Percentiles rank a stretch among this genome's conserved stretches.
phyloP scores from a whole-genome alignment of 768 basidiomycete species.

The Ramaria sp. region DNA sequence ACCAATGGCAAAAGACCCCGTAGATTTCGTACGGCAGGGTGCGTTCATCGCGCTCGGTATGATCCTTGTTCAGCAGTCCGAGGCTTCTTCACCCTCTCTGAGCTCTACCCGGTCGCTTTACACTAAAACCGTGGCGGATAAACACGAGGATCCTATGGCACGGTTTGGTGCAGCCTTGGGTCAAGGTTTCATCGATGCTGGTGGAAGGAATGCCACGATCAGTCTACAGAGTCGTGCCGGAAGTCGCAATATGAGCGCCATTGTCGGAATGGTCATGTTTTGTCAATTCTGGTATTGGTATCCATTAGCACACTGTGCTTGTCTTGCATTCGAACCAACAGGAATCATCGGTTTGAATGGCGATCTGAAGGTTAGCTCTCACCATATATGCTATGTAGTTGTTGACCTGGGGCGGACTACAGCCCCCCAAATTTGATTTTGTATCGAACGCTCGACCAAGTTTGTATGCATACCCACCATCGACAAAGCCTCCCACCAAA shows the following conservation, averaged over 20 bases:
- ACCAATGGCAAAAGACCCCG: slow-evolving; percentile 96
- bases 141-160: slow-evolving; percentile 98
- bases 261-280: slow-evolving; percentile 97
- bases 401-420: not conserved
- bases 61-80: slow-evolving; percentile 94
- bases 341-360: slow-evolving; percentile 87
- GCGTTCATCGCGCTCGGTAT: slow-evolving; percentile 93
- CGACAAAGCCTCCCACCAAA: slow-evolving; percentile 83
- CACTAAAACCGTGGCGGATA: slow-evolving; percentile 83
- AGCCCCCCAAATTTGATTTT: slow-evolving; percentile 93
- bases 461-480: slow-evolving; percentile 83
- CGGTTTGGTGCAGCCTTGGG: slow-evolving; percentile 94
- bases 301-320: slow-evolving; percentile 88
- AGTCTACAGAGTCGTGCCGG: slow-evolving; percentile 89
- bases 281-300: slow-evolving; percentile 99
- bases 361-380: slow-evolving; percentile 59
- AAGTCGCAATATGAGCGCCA: slow-evolving; percentile 83
- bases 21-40: slow-evolving; percentile 97
- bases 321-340: slow-evolving; percentile 89
- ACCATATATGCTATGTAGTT: not conserved
- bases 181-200: slow-evolving; percentile 96
- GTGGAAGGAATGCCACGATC: slow-evolving; percentile 93
- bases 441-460: slow-evolving; percentile 84
- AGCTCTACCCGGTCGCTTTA: slow-evolving; percentile 77
- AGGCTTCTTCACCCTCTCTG: slow-evolving; percentile 76